phyloP scores from a whole-genome alignment of 352 stramenopile species.

The Aphanomyces euteiches region DNA sequence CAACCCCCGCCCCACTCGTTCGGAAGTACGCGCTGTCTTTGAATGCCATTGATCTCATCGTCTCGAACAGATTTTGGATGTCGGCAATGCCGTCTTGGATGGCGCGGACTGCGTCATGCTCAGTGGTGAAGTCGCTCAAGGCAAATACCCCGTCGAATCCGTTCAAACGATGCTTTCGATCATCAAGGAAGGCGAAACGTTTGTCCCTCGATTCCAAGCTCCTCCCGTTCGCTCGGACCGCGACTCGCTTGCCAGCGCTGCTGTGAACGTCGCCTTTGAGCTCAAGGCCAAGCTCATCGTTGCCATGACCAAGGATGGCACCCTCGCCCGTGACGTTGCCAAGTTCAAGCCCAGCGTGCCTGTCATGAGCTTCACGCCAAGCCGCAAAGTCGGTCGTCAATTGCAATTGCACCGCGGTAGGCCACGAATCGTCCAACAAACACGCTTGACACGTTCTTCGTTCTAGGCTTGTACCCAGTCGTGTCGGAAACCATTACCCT shows the following conservation, averaged over 20 bases:
- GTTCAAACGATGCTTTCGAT: slow-evolving; percentile 93
- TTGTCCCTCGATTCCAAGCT: slow-evolving; percentile 56
- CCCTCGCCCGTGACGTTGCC: slow-evolving; percentile 77
- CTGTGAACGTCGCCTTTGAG: slow-evolving; percentile 80
- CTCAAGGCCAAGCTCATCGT: slow-evolving; percentile 84
- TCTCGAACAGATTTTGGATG: slow-evolving; percentile 47
- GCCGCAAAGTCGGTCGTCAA: slow-evolving; percentile 86
- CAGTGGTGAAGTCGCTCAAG: slow-evolving; percentile 76
- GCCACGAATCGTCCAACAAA: slow-evolving; percentile 35
- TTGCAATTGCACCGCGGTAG: slow-evolving; percentile 86
- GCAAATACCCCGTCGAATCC: slow-evolving; percentile 86
- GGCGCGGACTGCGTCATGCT: slow-evolving; percentile 86
- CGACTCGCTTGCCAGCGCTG: slow-evolving; percentile 79
- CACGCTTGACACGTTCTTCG: slow-evolving; percentile 26
- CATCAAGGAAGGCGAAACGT: slow-evolving; percentile 78
- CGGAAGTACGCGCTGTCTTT: slow-evolving; percentile 46
- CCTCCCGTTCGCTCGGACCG: slow-evolving; percentile 68
- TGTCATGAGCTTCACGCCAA: slow-evolving; percentile 86
- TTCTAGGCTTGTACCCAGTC: slow-evolving; percentile 59
- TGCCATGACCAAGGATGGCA: slow-evolving; percentile 76
- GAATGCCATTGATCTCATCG: slow-evolving; percentile 12
- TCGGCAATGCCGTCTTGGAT: slow-evolving; percentile 85
- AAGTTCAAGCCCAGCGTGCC: slow-evolving; percentile 90
- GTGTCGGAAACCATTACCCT: slow-evolving; percentile 62
- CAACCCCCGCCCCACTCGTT: slow-evolving; percentile 81